These are phyloP conservation scores for Daldinia grandis DNA, from an alignment of 495 filamentous ascomycete species.

Conservation along the genomic window DNA sequence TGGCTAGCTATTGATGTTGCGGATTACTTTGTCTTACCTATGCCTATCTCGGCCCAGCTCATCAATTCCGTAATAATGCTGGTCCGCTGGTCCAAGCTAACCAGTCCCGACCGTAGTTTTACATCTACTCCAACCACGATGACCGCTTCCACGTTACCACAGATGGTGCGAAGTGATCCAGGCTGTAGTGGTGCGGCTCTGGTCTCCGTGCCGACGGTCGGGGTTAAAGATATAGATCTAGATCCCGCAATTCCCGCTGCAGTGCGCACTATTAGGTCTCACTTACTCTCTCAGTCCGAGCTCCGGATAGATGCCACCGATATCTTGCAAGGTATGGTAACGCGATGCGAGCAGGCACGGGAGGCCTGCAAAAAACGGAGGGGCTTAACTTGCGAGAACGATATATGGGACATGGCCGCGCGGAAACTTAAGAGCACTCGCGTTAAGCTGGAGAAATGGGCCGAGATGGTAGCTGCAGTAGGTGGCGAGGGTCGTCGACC, in stretches of 20 bases:
- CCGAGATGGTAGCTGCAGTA: constrained; percentile 40
- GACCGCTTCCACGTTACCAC: not conserved
- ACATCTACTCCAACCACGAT: not conserved
- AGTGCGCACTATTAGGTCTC: constrained; percentile 37
- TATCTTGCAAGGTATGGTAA: constrained; percentile 41
- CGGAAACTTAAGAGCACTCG: constrained; percentile 44
- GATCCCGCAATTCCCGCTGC: constrained; percentile 41
- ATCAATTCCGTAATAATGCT: constrained; percentile 52
- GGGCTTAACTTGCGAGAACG: constrained; percentile 29
- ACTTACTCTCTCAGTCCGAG: constrained; percentile 42
- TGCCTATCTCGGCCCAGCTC: constrained; percentile 48
- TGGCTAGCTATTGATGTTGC: constrained; percentile 52
- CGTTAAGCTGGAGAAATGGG: constrained; percentile 44
- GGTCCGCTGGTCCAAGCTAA: constrained; percentile 48
- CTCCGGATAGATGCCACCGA: constrained; percentile 41
- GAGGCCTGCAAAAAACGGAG: constrained; percentile 13
- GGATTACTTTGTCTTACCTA: constrained; percentile 50
- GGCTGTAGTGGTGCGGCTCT: constrained; percentile 14
- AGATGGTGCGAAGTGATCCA: constrained; percentile 19
- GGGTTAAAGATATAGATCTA: constrained; percentile 31
- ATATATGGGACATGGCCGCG: constrained; percentile 45
- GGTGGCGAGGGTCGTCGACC: constrained; percentile 18
- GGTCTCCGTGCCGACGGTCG: not conserved
- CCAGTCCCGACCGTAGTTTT: constrained; percentile 22
- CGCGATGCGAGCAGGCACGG: constrained; percentile 43